Base-by-base conservation (phyloP, 495 filamentous ascomycete genomes). In the Cenococcum geophilum region DNA sequence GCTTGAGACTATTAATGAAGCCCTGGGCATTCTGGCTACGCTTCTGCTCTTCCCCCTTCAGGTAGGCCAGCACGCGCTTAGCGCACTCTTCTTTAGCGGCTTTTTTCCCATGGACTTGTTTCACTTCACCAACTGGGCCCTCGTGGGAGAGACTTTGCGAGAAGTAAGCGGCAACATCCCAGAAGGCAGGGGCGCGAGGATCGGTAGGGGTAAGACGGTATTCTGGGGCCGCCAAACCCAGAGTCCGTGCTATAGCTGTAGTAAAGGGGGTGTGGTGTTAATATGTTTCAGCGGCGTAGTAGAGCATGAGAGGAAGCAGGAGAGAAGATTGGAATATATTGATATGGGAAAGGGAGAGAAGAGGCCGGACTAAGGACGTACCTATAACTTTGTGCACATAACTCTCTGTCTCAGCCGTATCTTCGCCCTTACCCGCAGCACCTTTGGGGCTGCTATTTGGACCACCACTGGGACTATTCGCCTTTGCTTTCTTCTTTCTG, bases 41-140 rank as follows among this genome's bases (percentile, higher is more conserved):
- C n/a, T 60, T 53, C 51, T 66, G 59, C 43, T 68, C 69, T 35
- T 76, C 60, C 20, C 62, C 58, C 58, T 63, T 66, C 58, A 80
- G 62, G 34, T 73, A 71, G 27, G 55, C 58, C 54, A 74, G 61
- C 35, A 76, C 71, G 16, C 53, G 35, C 61, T 64, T 69, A 5
- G 77, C 77, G 62, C 74, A 66, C 64, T 74, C 69, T 58, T 80
- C 77, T 57, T 76, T 79, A 4, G 77, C 75, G 45, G 70, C 76
- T 68, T 76, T 79, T 71, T 76, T 75, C 16, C 79, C 79, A 62
- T 61, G 77, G 0, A 80, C 66, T 59, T 75, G 68, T 12, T 64
- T 63, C 23, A 76, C 71, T 60, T 75, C 72, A 9, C 75, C 77
- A 35, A 79, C 65, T 49, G 64, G 61, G 1, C 72, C 72, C 9